These are phyloP conservation scores for Sistotremastrum niveocremeum DNA, from an alignment of 768 basidiomycete genomes.

Conservation along the genomic window DNA sequence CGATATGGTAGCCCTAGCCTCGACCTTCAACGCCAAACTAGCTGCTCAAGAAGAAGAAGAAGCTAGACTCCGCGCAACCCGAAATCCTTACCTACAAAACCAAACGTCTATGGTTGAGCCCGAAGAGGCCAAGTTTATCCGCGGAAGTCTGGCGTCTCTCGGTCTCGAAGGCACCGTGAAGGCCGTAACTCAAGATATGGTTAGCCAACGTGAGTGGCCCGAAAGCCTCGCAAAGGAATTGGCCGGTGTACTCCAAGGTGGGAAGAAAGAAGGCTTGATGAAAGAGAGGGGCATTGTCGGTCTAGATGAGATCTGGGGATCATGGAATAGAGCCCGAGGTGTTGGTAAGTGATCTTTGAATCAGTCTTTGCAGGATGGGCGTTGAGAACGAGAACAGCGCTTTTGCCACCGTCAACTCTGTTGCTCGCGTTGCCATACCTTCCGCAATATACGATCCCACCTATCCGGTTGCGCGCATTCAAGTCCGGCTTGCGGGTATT, in stretches of 20 bases:
- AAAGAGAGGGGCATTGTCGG: constrained; percentile 66
- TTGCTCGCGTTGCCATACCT: constrained; percentile 62
- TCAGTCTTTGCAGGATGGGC: background rate
- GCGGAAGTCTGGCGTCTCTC: constrained; percentile 78
- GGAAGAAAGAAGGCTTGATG: constrained; percentile 48
- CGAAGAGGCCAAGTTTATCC: constrained; percentile 78
- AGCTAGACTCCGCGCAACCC: constrained; percentile 1
- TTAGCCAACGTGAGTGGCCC: constrained; percentile 69
- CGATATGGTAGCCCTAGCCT: constrained; percentile 85
- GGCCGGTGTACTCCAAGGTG: constrained; percentile 47
- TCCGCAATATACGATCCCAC: constrained; percentile 47
- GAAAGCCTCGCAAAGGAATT: constrained; percentile 77
- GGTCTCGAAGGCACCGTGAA: constrained; percentile 67
- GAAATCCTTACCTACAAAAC: constrained; percentile 6
- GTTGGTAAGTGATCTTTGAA: constrained; percentile 44
- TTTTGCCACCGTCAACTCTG: constrained; percentile 82
- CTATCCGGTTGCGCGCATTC: constrained; percentile 56
- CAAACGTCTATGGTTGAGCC: constrained; percentile 40
- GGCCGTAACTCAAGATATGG: constrained; percentile 83
- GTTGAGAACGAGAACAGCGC: constrained; percentile 32
- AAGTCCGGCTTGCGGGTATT: constrained; percentile 58
- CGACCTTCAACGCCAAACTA: constrained; percentile 74
- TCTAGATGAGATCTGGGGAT: constrained; percentile 88
- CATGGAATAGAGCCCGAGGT: constrained; percentile 88
- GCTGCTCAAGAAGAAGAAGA: constrained; percentile 26